Percentiles rank a stretch among this genome's conserved stretches.
Evolutionary conservation across 2,329 filamentous ascomycete genomes (phyloP).

Genomic region (Pyricularia grisea): DNA sequence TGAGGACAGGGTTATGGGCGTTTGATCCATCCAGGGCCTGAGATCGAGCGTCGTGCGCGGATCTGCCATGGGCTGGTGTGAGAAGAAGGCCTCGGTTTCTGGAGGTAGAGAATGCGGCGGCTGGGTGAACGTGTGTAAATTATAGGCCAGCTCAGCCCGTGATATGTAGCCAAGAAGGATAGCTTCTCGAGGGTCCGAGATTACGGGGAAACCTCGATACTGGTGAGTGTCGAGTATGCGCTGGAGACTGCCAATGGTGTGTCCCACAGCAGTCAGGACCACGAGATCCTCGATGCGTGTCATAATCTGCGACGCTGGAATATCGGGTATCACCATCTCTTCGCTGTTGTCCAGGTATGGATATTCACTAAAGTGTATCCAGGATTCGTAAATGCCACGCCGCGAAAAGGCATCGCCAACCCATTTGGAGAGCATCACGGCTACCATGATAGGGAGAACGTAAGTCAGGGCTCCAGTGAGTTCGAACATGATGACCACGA

Average conservation of each 20-base stretch:
- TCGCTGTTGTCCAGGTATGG: slow-evolving; percentile 91
- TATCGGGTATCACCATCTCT: slow-evolving; percentile 65
- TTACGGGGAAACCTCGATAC: slow-evolving; percentile 87
- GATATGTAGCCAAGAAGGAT: slow-evolving; percentile 89
- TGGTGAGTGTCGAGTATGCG: slow-evolving; percentile 63
- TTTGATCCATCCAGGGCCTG: slow-evolving; percentile 98
- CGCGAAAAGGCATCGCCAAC: slow-evolving; percentile 91
- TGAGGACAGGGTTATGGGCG: slow-evolving; percentile 79
- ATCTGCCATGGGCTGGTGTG: slow-evolving; percentile 73
- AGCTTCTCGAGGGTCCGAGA: slow-evolving; percentile 67
- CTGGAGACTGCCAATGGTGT: slow-evolving; percentile 71
- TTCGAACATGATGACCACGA: slow-evolving; percentile 99
- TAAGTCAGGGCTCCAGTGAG: slow-evolving; percentile 95
- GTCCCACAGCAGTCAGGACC: slow-evolving; percentile 75
- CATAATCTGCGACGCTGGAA: slow-evolving; percentile 83
- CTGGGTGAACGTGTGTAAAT: slow-evolving; percentile 54
- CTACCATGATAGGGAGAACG: slow-evolving; percentile 97
- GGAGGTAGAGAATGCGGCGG: slow-evolving; percentile 49
- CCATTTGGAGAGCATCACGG: slow-evolving; percentile 98
- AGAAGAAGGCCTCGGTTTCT: slow-evolving; percentile 75
- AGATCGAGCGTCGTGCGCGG: slow-evolving; percentile 73
- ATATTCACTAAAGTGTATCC: slow-evolving; percentile 95
- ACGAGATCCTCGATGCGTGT: slow-evolving; percentile 85
- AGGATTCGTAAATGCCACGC: slow-evolving; percentile 91
- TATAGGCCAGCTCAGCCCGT: slow-evolving; percentile 78